Conservation (phyloP, 345 rosid species). For the Adansonia digitata region DNA sequence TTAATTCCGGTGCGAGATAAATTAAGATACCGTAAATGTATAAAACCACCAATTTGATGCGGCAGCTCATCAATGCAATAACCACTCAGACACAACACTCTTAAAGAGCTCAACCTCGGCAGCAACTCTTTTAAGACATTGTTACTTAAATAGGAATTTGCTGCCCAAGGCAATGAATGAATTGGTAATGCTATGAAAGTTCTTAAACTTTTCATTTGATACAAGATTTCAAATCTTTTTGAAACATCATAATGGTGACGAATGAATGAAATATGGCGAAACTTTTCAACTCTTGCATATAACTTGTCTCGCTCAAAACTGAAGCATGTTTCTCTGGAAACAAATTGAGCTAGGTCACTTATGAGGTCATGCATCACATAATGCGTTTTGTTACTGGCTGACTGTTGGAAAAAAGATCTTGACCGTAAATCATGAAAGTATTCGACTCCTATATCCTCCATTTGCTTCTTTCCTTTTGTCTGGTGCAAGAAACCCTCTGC, state of each 20-base stretch:
- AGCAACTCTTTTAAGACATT: slow-evolving; percentile 1
- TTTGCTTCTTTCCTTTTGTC: slow-evolving; percentile 2
- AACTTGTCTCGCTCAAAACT: background rate
- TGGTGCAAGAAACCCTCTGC: slow-evolving; percentile 15
- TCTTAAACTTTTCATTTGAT: background rate
- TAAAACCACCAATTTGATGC: slow-evolving; percentile 4
- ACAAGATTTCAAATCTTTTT: slow-evolving; percentile 1
- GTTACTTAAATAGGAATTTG: background rate
- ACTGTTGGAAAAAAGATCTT: slow-evolving; percentile 29
- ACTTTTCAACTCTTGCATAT: background rate
- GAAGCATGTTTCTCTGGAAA: slow-evolving; percentile 9
- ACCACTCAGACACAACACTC: slow-evolving; percentile 8
- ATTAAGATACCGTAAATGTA: slow-evolving; percentile 15
- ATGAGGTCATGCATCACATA: slow-evolving; percentile 32
- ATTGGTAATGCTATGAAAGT: slow-evolving; percentile 9
- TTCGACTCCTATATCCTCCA: background rate
- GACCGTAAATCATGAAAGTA: slow-evolving; percentile 19
- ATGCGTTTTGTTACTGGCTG: background rate
- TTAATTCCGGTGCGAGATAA: slow-evolving; percentile 4
- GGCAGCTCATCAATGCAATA: slow-evolving; percentile 15
- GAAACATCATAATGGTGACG: background rate
- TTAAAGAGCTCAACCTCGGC: background rate
- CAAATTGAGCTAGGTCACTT: slow-evolving; percentile 18
- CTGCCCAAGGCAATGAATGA: background rate
- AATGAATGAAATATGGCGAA: background rate